Conservation (phyloP, 2,329 filamentous ascomycete genomes). For the Fusarium sp. region DNA sequence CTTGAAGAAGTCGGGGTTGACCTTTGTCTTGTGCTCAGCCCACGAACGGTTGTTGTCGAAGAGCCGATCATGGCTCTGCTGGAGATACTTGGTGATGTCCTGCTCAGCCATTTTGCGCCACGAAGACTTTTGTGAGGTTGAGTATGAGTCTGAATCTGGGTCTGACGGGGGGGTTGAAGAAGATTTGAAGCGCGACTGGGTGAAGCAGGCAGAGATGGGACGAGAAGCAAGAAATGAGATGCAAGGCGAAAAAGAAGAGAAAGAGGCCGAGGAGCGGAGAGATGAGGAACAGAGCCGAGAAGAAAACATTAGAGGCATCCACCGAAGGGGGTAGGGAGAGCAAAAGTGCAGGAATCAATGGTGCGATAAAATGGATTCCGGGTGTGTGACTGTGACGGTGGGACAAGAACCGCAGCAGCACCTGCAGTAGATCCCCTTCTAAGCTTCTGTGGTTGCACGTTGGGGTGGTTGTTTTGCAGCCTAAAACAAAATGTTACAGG, state of each 20-base stretch:
- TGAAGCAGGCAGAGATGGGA: constrained; percentile 10
- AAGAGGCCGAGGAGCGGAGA: constrained; percentile 20
- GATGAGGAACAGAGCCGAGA: constrained; percentile 41
- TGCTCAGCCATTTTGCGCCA: constrained; percentile 54
- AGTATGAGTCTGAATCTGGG: background rate
- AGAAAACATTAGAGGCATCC: constrained; percentile 45
- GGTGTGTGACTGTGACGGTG: constrained; percentile 26
- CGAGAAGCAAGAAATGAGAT: constrained; percentile 19
- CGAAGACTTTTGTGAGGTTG: constrained; percentile 20
- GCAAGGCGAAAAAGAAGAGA: constrained; percentile 12
- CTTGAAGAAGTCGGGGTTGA: constrained; percentile 75
- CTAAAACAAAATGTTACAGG: background rate
- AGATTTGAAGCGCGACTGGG: constrained; percentile 25
- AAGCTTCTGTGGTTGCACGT: constrained; percentile 14
- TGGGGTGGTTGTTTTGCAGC: constrained; percentile 6
- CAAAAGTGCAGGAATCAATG: constrained; percentile 7
- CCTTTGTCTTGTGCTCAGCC: constrained; percentile 69
- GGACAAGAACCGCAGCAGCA: constrained; percentile 9
- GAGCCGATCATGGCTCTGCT: constrained; percentile 74
- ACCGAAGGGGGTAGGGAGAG: constrained; percentile 3
- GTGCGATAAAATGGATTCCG: constrained; percentile 25
- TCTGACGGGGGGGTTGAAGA: constrained; percentile 17
- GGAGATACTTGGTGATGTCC: constrained; percentile 67
- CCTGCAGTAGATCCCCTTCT: constrained; percentile 25
- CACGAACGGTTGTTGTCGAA: constrained; percentile 78